Evolutionary conservation across 495 filamentous ascomycete genomes (phyloP), one percentile per base, ranked within the genome.

Genomic region (Gamarada debralockiae): DNA sequence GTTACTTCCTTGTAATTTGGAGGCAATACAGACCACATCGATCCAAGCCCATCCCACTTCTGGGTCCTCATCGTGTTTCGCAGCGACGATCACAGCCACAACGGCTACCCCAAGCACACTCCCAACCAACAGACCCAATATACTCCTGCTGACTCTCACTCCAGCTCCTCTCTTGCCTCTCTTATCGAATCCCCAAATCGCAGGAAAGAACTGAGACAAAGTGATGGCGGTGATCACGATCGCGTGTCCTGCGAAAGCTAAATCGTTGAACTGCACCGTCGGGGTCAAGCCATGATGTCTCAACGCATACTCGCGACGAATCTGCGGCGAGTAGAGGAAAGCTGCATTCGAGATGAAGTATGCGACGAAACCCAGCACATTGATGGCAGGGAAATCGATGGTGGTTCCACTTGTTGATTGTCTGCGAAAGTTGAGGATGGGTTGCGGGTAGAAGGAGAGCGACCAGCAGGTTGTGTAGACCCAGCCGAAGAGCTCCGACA

Each of bases 361-460:
- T 60, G 82, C 82, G 14, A 79, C 55, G 70, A 97, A 97, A 29
- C 93, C 91, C 3, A 95, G 68, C 2, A 81, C 74, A 63, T 98
- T 98, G 65, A 92, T 74, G 6, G 83, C 76, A 5, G 88, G 89
- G 62, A 90, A 96, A 65, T 97, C 90, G 44, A 93, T 83, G 0
- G 91, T 85, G 7, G 91, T 82, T 9, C 93, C 93, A 3, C 79
- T 76, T 3, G 92, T 96, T 3, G 90, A 86, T 21, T 76, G 74
- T 17, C 90, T 81, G 24, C 69, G 75, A 65, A 75, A 83, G 73
- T 95, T 98, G 51, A 82, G 77, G 34, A 92, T 66, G 0, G 85
- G 79, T 61, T 97, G 93, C 1, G 95, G 92, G 65, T 97, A 98
- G 71, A 96, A 97, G 12, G 90, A 95, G 34, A 86, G 65, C 1